phyloP scores from a whole-genome alignment of 306 rosid species.

The Alnus glutinosa region DNA sequence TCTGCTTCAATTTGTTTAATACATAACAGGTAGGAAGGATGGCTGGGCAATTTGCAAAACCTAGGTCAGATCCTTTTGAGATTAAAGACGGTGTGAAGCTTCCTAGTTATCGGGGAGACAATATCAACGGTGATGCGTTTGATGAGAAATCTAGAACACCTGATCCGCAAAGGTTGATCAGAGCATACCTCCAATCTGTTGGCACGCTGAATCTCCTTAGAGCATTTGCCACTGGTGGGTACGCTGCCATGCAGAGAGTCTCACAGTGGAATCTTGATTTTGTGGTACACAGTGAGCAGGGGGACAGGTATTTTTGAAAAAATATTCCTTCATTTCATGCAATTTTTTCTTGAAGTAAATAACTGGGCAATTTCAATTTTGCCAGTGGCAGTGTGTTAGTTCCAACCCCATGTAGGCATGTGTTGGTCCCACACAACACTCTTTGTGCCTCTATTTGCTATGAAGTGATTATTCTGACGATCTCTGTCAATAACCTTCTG shows the following conservation, averaged over 20 bases:
- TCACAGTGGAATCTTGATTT: constrained; percentile 53
- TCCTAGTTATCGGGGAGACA: constrained; percentile 46
- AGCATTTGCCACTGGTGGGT: constrained; percentile 53
- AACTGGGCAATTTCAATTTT: not conserved
- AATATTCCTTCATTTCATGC: not conserved
- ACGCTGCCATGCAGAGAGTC: constrained; percentile 49
- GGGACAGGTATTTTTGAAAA: constrained; percentile 27
- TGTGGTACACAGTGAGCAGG: constrained; percentile 39
- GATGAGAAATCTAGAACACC: constrained; percentile 43
- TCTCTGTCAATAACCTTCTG: not conserved
- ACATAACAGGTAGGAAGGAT: constrained; percentile 41
- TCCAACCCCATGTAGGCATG: not conserved
- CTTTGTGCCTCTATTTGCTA: not conserved
- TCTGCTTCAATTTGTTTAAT: not conserved
- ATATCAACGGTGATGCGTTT: constrained; percentile 39
- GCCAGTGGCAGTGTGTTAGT: not conserved
- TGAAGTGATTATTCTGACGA: not conserved
- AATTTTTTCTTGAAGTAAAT: not conserved
- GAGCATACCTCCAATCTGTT: constrained; percentile 51
- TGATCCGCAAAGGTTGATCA: constrained; percentile 43
- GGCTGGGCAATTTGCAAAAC: constrained; percentile 53
- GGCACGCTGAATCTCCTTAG: constrained; percentile 46
- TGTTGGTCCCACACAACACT: not conserved
- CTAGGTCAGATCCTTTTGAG: constrained; percentile 43
- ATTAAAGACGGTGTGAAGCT: constrained; percentile 39